Base-by-base conservation (phyloP, 1,284 basidiomycete species). In the Puccinia coronata region DNA sequence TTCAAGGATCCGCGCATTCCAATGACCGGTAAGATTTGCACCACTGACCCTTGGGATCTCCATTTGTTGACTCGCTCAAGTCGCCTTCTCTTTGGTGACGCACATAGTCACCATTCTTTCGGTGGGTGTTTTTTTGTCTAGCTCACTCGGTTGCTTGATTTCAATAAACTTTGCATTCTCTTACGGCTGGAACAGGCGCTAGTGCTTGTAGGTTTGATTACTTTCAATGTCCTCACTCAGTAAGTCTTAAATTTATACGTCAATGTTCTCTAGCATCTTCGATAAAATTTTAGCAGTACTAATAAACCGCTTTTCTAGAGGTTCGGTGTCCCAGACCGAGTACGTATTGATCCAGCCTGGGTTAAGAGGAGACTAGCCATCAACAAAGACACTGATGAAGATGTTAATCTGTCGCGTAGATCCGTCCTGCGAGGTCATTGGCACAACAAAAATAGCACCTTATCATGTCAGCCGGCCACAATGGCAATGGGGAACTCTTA, bases 1-100 rank as follows among this genome's bases (percentile, higher is more conserved):
- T 76, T 76, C 73, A 63, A 41, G 39, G 55, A 76, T 28, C 73
- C 39, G 23, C 55, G 59, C 23, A 65, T 76, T 25, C 59, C 73
- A 25, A 61, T 31, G 31, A 63, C 59, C 8, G 41, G 73, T 76
- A 41, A 63, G 57, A 16, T 74, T 43, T 43, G 18, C 39, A 11
- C 43, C 20, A 9, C 20, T 20, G 16, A 73, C 53, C 3, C 23
- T 36, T 14, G 20, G 8, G n/a, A 3, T 61, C 25, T 61, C 18
- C 12, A 61, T 61, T 61, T 36, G n/a, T 28, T 72, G 31, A 36
- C n/a, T n/a, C n/a, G n/a, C 70, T 14, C 25, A 8, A 9, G 31
- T 14, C 4, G 67, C 28, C 47, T 34, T 23, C 70, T n/a, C n/a
- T n/a, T n/a, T n/a, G n/a, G n/a, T n/a, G n/a, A n/a, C n/a, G n/a